A percentile compares a stretch with the other conserved stretches of the same genome.
Evolutionary conservation across 1,139 yeast species (phyloP).

Genomic region (Taphrina flavorubra): DNA sequence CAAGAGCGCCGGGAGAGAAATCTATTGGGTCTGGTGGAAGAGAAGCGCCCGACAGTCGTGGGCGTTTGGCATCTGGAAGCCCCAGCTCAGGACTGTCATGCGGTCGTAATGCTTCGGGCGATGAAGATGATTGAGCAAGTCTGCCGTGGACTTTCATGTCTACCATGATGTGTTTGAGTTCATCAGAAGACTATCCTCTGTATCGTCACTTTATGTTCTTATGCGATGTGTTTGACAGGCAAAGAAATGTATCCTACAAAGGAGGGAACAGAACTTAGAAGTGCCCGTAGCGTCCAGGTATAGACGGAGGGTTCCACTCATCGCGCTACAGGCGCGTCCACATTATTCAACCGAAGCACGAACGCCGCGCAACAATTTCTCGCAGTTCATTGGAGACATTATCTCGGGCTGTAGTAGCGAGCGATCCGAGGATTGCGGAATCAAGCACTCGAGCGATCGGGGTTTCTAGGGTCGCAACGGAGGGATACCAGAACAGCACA

Average conservation of each 20-base stretch:
- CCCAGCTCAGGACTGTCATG: constrained; percentile 15
- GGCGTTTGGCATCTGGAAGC: constrained; percentile 16
- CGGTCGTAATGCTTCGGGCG: constrained; percentile 1
- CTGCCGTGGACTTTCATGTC: neutral
- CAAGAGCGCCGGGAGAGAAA: constrained; percentile 65
- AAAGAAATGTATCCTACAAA: too few relatives aligned
- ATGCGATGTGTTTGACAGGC: too few relatives aligned
- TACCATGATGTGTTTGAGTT: neutral
- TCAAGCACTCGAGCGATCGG: neutral
- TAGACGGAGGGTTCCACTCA: neutral
- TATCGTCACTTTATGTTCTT: neutral
- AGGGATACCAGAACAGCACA: neutral
- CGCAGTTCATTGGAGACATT: neutral
- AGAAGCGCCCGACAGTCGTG: neutral
- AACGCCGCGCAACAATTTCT: constrained; percentile 7
- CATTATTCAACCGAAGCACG: neutral
- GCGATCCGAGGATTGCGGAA: neutral
- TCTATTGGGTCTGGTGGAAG: neutral
- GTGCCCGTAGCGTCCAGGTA: too few relatives aligned
- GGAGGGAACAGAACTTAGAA: too few relatives aligned
- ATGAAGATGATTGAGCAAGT: constrained; percentile 8
- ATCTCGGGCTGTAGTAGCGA: neutral
- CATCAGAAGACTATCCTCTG: neutral
- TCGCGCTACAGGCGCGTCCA: constrained; percentile 3
- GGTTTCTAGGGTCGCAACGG: constrained; percentile 1